Conservation (phyloP, 306 rosid genomes). For the Nissolia schottii region DNA sequence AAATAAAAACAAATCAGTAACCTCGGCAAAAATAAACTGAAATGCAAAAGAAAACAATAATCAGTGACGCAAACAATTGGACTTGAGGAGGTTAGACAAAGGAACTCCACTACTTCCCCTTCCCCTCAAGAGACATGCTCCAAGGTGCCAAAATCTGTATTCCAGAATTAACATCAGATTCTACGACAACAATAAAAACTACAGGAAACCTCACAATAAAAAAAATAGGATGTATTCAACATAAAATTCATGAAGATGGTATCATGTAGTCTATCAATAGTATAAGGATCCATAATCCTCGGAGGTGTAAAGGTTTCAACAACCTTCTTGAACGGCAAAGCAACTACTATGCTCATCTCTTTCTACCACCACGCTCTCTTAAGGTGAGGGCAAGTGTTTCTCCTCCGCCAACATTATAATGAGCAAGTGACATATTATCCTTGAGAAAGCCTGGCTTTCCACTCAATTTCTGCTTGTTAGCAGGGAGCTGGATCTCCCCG, state of each 20-base stretch:
- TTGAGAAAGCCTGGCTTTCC: slow-evolving; percentile 97
- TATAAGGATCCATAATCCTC: slow-evolving; percentile 31
- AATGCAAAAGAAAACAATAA: slow-evolving; percentile 31
- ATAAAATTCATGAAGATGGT: slow-evolving; percentile 25
- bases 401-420: slow-evolving; percentile 81
- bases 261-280: slow-evolving; percentile 28
- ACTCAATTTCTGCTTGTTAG: slow-evolving; percentile 96
- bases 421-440: slow-evolving; percentile 89
- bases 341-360: slow-evolving; percentile 52
- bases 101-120: slow-evolving; percentile 48
- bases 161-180: slow-evolving; percentile 50
- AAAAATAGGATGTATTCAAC: slow-evolving; percentile 21
- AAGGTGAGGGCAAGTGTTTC: slow-evolving; percentile 65
- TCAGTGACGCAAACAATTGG: slow-evolving; percentile 17
- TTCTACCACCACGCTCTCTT: slow-evolving; percentile 99
- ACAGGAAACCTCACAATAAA: slow-evolving; percentile 24
- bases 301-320: slow-evolving; percentile 42
- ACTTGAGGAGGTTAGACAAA: slow-evolving; percentile 32
- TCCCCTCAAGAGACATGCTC: slow-evolving; percentile 44
- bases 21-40: slow-evolving; percentile 24
- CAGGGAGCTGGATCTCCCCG: slow-evolving; percentile 95
- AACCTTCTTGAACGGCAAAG: slow-evolving; percentile 41
- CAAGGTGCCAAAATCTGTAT: slow-evolving; percentile 56
- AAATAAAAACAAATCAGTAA: slow-evolving; percentile 24
- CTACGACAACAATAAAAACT: slow-evolving; percentile 11